Base-by-base conservation (phyloP, 2,329 filamentous ascomycete genomes). In the Ophiostoma ulmi region DNA sequence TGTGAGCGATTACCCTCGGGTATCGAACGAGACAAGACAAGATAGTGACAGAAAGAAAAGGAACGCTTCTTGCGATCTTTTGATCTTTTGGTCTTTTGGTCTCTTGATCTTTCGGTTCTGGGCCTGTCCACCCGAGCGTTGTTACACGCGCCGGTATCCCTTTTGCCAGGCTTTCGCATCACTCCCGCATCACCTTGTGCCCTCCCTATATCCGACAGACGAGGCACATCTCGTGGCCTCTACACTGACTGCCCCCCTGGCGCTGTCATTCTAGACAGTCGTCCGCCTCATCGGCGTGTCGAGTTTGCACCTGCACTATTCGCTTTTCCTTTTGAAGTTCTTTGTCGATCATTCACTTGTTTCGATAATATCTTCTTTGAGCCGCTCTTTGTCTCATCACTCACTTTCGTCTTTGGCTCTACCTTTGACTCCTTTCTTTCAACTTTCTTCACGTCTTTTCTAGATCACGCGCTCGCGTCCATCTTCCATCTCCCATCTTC, bases 211-310 rank as follows among this genome's bases (percentile, higher is more conserved):
- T n/a, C 61, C 64, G 64, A 52, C 48, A 38, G 22, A 36, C 44
- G 65, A 63, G 67, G 71, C n/a, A 22, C 31, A n/a, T 38, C 17
- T 13, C 38, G 55, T 26, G 38, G 68, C 69, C 69, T 69, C 64
- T 20, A 39, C 44, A 39, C 6, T 64, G 63, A 41, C 63, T 39
- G 61, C 68, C 52, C 61, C 31, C 48, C 71, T 72, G 72, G 72
- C 69, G 68, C 69, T 61, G 67, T 31, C 38, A 35, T 41, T 38
- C n/a, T 35, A 67, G 31, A 31, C 55, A 68, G 67, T 67, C 72
- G 71, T 70, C 70, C 71, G 73, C 72, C 72, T 64, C 66, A 39
- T 44, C 20, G 70, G 70, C 67, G 70, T 58, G 70, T 61, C 66
- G 67, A 70, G 58, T 55, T 26, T 13, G 35, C 13, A 31, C 48